Evolutionary conservation across 495 filamentous ascomycete genomes (phyloP).

Genomic region (Pyrenula aspistea): DNA sequence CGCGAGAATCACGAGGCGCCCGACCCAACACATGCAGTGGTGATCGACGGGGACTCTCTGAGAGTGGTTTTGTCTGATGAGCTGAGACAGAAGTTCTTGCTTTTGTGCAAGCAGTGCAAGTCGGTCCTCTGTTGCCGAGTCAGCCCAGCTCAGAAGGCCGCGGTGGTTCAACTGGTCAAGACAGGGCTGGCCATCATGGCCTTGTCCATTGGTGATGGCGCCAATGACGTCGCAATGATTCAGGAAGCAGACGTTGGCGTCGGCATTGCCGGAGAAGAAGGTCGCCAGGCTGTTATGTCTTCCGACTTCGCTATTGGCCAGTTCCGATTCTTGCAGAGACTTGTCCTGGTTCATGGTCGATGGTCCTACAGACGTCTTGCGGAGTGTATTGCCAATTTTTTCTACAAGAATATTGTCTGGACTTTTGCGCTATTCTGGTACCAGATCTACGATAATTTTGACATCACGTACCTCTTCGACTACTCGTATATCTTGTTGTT

Average conservation of each 20-base stretch:
- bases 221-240: conserved; percentile 99
- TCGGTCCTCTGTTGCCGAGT: conserved; percentile 97
- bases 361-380: conserved; percentile 92
- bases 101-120: conserved; percentile 95
- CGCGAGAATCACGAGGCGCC: conserved; percentile 74
- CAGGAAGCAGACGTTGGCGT: conserved; percentile 98
- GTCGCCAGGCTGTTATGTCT: conserved; percentile 95
- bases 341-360: conserved; percentile 89
- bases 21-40: conserved; percentile 80
- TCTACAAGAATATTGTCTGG: conserved; percentile 99
- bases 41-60: conserved; percentile 92
- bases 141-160: conserved; percentile 91
- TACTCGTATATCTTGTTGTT: conserved; percentile 94
- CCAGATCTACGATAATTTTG: conserved; percentile 89
- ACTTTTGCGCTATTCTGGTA: conserved; percentile 97
- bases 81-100: conserved; percentile 80
- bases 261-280: conserved; percentile 95
- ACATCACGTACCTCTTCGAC: conserved; percentile 92
- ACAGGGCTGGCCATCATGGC: conserved; percentile 93
- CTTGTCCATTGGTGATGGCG: conserved; percentile 90
- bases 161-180: conserved; percentile 95
- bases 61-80: conserved; percentile 76
- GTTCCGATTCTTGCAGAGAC: conserved; percentile 84
- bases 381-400: conserved; percentile 96
- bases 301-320: conserved; percentile 98